phyloP scores from a whole-genome alignment of 1,284 basidiomycete genomes.

The Cryptococcus sp. region DNA sequence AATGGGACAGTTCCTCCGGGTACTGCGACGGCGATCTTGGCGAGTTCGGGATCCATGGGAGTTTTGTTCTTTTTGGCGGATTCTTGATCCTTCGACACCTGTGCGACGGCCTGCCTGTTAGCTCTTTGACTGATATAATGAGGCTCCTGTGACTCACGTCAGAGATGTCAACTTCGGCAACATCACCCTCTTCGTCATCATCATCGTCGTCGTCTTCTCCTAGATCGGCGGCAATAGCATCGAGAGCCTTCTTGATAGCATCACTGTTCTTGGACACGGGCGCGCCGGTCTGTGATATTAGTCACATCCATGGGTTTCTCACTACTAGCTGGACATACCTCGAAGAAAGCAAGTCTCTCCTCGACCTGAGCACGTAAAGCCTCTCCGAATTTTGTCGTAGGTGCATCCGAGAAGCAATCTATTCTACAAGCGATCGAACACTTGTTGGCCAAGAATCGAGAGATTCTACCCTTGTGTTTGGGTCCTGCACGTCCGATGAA shows the following conservation, averaged over 20 bases:
- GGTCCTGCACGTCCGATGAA: constrained; percentile 94
- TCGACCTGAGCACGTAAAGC: constrained; percentile 92
- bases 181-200: constrained; percentile 55
- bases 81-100: constrained; percentile 55
- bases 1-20: constrained; percentile 14
- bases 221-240: constrained; percentile 62
- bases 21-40: constrained; percentile 28
- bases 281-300: constrained; percentile 56
- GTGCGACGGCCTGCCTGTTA: constrained; percentile 34
- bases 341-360: constrained; percentile 92
- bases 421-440: constrained; percentile 97
- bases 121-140: not conserved
- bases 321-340: constrained; percentile 45
- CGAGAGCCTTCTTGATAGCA: constrained; percentile 81
- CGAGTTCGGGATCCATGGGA: constrained; percentile 41
- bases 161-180: constrained; percentile 50
- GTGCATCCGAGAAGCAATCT: constrained; percentile 90
- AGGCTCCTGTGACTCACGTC: constrained; percentile 18
- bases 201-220: constrained; percentile 68
- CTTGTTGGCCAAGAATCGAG: constrained; percentile 97
- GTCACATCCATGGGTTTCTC: constrained; percentile 3
- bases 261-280: constrained; percentile 82
- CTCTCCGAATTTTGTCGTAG: constrained; percentile 91
- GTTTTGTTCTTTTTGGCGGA: constrained; percentile 22
- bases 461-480: constrained; percentile 97